Percentiles rank a stretch among this genome's conserved stretches.
phyloP scores from a whole-genome alignment of 345 rosid genomes.

The Pugionium cornutum region DNA sequence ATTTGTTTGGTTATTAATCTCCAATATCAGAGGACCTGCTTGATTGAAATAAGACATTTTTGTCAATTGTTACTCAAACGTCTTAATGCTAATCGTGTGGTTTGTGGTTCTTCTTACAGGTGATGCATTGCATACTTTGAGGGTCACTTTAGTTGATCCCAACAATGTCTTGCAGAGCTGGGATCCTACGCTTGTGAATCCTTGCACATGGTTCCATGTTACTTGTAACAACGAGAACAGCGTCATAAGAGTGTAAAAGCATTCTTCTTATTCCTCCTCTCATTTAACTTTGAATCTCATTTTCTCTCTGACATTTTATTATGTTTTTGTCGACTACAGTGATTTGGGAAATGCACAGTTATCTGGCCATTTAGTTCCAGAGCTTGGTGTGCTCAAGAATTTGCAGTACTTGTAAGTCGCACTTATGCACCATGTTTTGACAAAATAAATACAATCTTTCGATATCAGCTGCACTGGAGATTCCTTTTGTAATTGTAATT shows the following conservation, averaged over 20 bases:
- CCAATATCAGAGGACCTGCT: neutral
- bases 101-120: constrained; percentile 53
- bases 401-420: constrained; percentile 81
- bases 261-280: constrained; percentile 16
- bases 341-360: constrained; percentile 96
- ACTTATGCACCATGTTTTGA: constrained; percentile 6
- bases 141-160: constrained; percentile 77
- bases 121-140: constrained; percentile 88
- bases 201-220: constrained; percentile 98
- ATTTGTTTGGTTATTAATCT: neutral
- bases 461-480: neutral
- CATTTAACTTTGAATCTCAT: neutral
- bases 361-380: constrained; percentile 92
- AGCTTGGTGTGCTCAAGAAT: constrained; percentile 90
- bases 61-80: neutral
- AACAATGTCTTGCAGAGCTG: constrained; percentile 94
- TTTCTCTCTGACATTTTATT: neutral
- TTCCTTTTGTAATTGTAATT: neutral
- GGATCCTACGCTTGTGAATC: constrained; percentile 97
- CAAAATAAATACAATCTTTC: neutral
- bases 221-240: constrained; percentile 95
- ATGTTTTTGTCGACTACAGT: constrained; percentile 41
- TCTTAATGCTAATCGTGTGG: constrained; percentile 16
- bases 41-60: neutral
- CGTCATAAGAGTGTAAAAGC: constrained; percentile 83